Percentiles rank a stretch among this genome's conserved stretches.
These are phyloP conservation scores for Boechera stricta DNA, from an alignment of 345 rosid genomes.

Conservation along the genomic window DNA sequence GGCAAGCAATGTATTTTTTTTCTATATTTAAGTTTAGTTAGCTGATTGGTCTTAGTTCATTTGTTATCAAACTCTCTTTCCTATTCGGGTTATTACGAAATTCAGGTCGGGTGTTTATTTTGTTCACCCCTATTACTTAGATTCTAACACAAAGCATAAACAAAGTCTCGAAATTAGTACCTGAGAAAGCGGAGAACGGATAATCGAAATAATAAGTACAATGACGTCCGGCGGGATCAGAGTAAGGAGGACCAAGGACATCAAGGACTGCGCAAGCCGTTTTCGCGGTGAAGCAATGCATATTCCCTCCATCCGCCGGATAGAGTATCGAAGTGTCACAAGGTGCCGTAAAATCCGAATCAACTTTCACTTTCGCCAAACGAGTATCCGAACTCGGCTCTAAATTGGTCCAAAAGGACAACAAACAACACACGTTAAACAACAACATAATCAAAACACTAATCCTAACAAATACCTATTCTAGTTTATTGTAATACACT, in stretches of 20 bases:
- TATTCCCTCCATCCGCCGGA: conserved; percentile 93
- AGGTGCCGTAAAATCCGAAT: conserved; percentile 72
- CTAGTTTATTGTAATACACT: neutral
- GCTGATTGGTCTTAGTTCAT: neutral
- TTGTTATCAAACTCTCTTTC: neutral
- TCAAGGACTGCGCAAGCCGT: conserved; percentile 94
- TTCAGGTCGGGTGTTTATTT: neutral
- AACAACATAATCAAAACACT: conserved; percentile 6
- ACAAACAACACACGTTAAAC: neutral
- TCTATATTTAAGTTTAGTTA: neutral
- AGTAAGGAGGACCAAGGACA: conserved; percentile 93
- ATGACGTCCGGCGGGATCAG: conserved; percentile 75
- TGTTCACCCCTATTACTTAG: neutral
- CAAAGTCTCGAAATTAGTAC: conserved; percentile 37
- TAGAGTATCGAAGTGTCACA: conserved; percentile 83
- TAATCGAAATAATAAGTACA: conserved; percentile 75
- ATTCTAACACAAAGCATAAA: neutral
- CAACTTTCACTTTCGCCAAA: conserved; percentile 76
- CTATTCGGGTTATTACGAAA: neutral
- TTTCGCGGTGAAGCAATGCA: conserved; percentile 89
- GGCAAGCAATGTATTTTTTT: neutral
- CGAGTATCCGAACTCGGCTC: conserved; percentile 57
- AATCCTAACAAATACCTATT: neutral
- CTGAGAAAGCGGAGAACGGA: conserved; percentile 62
- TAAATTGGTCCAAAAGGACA: conserved; percentile 36